These are phyloP conservation scores for Picocystis salinarum DNA, from an alignment of 139 green algal species.

Conservation along the genomic window DNA sequence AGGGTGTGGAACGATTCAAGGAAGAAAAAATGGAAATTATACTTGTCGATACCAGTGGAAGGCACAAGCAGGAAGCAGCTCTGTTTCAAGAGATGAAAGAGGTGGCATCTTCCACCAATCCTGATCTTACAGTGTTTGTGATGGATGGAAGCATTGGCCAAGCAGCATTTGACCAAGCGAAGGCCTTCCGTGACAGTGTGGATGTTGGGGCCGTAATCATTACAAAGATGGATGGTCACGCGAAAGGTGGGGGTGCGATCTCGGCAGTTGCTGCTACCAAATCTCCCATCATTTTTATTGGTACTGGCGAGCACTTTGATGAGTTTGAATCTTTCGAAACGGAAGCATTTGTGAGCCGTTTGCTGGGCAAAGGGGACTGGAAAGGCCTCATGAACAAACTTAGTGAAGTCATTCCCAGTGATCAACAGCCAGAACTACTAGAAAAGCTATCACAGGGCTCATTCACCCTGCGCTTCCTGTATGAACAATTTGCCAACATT, in stretches of 20 bases:
- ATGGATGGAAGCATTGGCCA: constrained; percentile 97
- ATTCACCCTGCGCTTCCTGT: constrained; percentile 87
- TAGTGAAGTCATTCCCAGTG: constrained; percentile 11
- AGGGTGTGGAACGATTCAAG: constrained; percentile 79
- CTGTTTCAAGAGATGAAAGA: constrained; percentile 97
- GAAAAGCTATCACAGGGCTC: constrained; percentile 73
- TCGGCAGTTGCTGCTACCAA: constrained; percentile 78
- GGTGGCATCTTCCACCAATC: constrained; percentile 34
- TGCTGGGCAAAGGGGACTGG: constrained; percentile 85
- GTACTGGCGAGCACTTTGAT: constrained; percentile 95
- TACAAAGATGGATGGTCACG: constrained; percentile 97
- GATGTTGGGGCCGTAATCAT: constrained; percentile 86
- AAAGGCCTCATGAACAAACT: constrained; percentile 88
- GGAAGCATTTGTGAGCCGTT: constrained; percentile 77
- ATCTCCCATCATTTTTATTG: constrained; percentile 90
- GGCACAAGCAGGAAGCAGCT: constrained; percentile 89
- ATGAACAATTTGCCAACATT: constrained; percentile 90
- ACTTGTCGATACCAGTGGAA: constrained; percentile 91
- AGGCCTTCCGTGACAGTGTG: constrained; percentile 86
- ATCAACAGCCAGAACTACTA: constrained; percentile 62
- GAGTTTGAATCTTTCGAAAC: constrained; percentile 95
- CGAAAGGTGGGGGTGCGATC: constrained; percentile 90
- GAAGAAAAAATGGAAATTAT: constrained; percentile 73
- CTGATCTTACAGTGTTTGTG: constrained; percentile 87
- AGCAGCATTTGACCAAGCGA: constrained; percentile 86